Conservation (phyloP, 495 filamentous ascomycete species). For the Aspergillus egyptiacus region DNA sequence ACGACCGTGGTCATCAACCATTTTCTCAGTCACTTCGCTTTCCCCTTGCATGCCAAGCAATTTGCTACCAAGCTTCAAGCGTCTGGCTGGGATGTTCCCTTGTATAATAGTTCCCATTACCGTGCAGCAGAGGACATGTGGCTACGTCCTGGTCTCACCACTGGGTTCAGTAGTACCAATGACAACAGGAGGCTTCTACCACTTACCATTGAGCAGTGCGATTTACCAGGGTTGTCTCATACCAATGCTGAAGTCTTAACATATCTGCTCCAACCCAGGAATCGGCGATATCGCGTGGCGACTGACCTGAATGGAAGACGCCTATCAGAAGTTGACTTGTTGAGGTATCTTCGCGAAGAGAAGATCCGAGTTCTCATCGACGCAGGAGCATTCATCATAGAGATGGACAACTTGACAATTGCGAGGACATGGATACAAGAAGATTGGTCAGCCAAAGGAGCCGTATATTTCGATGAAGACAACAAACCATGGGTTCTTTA, state of each 20-base stretch:
- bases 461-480: conserved; percentile 49
- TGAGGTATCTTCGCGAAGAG: conserved; percentile 41
- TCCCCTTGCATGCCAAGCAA: conserved; percentile 54
- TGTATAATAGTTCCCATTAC: too few relatives aligned
- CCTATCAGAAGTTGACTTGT: conserved; percentile 10
- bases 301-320: neutral
- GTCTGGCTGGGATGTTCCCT: conserved; percentile 62
- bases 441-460: conserved; percentile 41
- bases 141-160: too few relatives aligned
- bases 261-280: conserved; percentile 40
- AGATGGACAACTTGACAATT: conserved; percentile 48
- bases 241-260: conserved; percentile 61
- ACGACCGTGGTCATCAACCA: conserved; percentile 50
- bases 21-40: conserved; percentile 55
- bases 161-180: conserved; percentile 69
- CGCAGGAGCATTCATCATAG: conserved; percentile 64
- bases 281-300: conserved; percentile 7
- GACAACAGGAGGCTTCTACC: conserved; percentile 56
- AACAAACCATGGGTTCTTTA: conserved; percentile 42
- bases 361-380: conserved; percentile 57
- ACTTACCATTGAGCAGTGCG: conserved; percentile 49
- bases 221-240: conserved; percentile 48
- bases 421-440: conserved; percentile 43
- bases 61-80: conserved; percentile 58
- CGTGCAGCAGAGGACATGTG: too few relatives aligned